Evolutionary conservation across 805 yeast genomes (phyloP).

Genomic region (Ogataea trehalophila): DNA sequence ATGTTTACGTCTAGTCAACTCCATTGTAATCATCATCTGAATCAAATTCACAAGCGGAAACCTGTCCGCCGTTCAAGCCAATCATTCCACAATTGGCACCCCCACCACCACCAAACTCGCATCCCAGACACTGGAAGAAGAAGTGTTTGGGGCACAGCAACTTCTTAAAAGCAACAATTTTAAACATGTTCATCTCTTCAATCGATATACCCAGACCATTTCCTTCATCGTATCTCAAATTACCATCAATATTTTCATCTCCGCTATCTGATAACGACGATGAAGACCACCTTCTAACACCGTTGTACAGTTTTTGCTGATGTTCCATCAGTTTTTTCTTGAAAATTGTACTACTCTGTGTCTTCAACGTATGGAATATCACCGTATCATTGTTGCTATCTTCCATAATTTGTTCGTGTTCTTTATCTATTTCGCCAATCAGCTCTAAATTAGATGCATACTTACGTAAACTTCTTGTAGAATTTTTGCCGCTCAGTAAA

Average conservation of each 20-base stretch:
- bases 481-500: constrained; percentile 5
- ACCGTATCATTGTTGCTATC: constrained; percentile 8
- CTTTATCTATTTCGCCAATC: constrained; percentile 12
- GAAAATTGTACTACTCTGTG: background rate
- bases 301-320: background rate
- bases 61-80: background rate
- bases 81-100: background rate
- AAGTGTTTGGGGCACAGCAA: constrained; percentile 18
- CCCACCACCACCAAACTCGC: background rate
- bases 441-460: constrained; percentile 20
- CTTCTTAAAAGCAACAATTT: constrained; percentile 15
- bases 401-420: constrained; percentile 5
- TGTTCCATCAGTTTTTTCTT: background rate
- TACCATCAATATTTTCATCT: constrained; percentile 3
- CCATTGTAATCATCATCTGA: too few relatives aligned
- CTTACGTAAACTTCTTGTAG: constrained; percentile 16
- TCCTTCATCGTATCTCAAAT: constrained; percentile 3
- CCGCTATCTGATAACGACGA: background rate
- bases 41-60: too few relatives aligned
- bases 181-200: constrained; percentile 26
- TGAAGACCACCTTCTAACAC: background rate
- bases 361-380: background rate
- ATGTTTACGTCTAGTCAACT: constrained; percentile 11
- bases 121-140: background rate
- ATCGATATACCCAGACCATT: constrained; percentile 11